These are phyloP conservation scores for Gautieria morchelliformis DNA, from an alignment of 768 basidiomycete species.

Conservation along the genomic window DNA sequence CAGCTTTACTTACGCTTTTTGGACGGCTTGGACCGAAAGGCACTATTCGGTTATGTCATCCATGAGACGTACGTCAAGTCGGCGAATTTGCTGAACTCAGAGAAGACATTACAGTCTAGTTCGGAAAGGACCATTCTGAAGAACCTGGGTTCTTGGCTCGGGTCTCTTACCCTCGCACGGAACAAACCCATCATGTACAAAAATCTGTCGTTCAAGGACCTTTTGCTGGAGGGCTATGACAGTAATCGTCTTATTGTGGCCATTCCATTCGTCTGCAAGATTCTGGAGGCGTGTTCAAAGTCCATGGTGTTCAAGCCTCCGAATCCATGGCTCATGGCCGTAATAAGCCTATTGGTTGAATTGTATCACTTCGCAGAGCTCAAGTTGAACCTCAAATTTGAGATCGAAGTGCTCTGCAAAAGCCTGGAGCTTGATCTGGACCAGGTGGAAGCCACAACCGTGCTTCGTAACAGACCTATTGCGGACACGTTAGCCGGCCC, in stretches of 20 bases:
- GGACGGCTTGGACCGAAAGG: conserved; percentile 64
- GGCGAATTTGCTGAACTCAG: conserved; percentile 77
- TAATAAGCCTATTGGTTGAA: conserved; percentile 84
- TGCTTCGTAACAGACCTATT: conserved; percentile 70
- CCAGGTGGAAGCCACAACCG: conserved; percentile 70
- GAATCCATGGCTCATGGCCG: conserved; percentile 98
- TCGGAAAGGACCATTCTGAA: conserved; percentile 83
- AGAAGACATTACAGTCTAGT: conserved; percentile 76
- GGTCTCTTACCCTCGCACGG: conserved; percentile 84
- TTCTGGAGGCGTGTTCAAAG: conserved; percentile 80
- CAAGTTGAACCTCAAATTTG: conserved; percentile 95
- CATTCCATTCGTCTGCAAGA: conserved; percentile 97
- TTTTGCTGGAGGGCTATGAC: conserved; percentile 94
- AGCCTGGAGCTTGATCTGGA: conserved; percentile 81
- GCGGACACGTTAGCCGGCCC: conserved; percentile 48
- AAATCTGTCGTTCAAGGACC: conserved; percentile 93
- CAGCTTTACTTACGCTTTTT: conserved; percentile 90
- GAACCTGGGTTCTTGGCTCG: conserved; percentile 93
- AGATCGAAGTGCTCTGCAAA: conserved; percentile 96
- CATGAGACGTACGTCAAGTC: conserved; percentile 92
- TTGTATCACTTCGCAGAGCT: conserved; percentile 96
- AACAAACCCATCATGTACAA: conserved; percentile 89
- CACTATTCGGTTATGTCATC: conserved; percentile 67
- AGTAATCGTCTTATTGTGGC: conserved; percentile 84
- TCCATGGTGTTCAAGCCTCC: conserved; percentile 93